These are phyloP conservation scores for Cercospora sp. DNA, from an alignment of 2,329 filamentous ascomycete species.

Conservation along the genomic window DNA sequence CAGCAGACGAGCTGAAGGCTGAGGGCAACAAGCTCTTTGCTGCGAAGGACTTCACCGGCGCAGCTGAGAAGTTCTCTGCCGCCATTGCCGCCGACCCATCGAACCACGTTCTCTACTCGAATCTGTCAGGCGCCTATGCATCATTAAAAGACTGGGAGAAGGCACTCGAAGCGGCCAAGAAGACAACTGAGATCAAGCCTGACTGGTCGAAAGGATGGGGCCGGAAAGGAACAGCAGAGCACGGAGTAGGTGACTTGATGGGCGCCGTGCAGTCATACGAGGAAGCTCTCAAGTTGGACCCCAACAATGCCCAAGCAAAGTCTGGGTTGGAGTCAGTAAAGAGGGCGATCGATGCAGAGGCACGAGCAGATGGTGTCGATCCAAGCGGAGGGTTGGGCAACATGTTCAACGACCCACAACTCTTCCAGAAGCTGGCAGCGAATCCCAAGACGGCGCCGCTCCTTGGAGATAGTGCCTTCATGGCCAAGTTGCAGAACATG, in stretches of 20 bases:
- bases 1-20: conserved; percentile 72
- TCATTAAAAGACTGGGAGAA: conserved; percentile 86
- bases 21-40: conserved; percentile 86
- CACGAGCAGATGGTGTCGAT: conserved; percentile 63
- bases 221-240: conserved; percentile 86
- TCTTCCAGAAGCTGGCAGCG: conserved; percentile 83
- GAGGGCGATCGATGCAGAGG: conserved; percentile 81
- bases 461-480: conserved; percentile 82
- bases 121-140: conserved; percentile 83
- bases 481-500: conserved; percentile 81
- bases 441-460: conserved; percentile 90
- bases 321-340: conserved; percentile 81
- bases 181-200: conserved; percentile 91
- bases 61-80: conserved; percentile 90
- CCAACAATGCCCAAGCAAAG: conserved; percentile 89
- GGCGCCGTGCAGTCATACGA: conserved; percentile 88
- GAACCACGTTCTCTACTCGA: conserved; percentile 98
- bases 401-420: conserved; percentile 91
- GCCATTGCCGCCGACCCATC: conserved; percentile 83
- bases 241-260: conserved; percentile 82
- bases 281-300: conserved; percentile 89
- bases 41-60: conserved; percentile 93
- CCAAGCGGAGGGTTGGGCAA: conserved; percentile 75
- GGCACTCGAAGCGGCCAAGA: conserved; percentile 85
- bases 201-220: conserved; percentile 98